A percentile compares a stretch with the other conserved stretches of the same genome.
Conservation (phyloP, 225 moss, liverwort and hornwort genomes). For the Rhytidiadelphus loreus region DNA sequence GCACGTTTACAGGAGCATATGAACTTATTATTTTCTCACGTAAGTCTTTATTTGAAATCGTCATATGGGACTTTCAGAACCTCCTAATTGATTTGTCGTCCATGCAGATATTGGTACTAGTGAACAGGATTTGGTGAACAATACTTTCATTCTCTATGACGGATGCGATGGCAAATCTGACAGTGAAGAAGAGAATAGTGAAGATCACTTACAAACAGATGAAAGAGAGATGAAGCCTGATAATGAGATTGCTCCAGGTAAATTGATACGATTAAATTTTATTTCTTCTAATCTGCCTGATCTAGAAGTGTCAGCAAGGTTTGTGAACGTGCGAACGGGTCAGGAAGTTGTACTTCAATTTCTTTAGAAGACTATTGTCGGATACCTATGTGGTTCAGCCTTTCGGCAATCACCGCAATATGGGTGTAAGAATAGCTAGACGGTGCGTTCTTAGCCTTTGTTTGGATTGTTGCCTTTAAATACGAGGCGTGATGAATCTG, state of each 20-base stretch:
- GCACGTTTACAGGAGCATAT: background rate
- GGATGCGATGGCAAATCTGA: slow-evolving; percentile 44
- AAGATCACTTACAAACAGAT: slow-evolving; percentile 36
- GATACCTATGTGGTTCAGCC: background rate
- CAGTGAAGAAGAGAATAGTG: slow-evolving; percentile 40
- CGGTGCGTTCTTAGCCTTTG: background rate
- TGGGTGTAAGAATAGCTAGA: background rate
- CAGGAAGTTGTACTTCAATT: background rate
- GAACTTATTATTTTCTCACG: background rate
- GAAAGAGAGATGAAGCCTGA: slow-evolving; percentile 52
- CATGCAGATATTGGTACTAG: slow-evolving; percentile 45
- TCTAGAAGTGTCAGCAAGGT: background rate
- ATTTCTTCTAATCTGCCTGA: background rate
- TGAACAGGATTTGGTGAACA: slow-evolving; percentile 53
- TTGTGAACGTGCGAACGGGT: background rate
- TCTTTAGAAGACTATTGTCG: background rate
- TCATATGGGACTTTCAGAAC: background rate
- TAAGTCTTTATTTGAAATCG: background rate
- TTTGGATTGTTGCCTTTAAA: background rate
- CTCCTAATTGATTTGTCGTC: background rate
- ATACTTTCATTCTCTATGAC: slow-evolving; percentile 37
- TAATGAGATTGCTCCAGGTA: slow-evolving; percentile 34
- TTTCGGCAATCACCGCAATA: background rate
- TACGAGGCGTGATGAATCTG: background rate
- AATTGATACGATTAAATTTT: background rate